A percentile compares a stretch with the other conserved stretches of the same genome.
These are phyloP conservation scores for Aristolochia californica DNA, from an alignment of 164 flowering plant species.

Conservation along the genomic window DNA sequence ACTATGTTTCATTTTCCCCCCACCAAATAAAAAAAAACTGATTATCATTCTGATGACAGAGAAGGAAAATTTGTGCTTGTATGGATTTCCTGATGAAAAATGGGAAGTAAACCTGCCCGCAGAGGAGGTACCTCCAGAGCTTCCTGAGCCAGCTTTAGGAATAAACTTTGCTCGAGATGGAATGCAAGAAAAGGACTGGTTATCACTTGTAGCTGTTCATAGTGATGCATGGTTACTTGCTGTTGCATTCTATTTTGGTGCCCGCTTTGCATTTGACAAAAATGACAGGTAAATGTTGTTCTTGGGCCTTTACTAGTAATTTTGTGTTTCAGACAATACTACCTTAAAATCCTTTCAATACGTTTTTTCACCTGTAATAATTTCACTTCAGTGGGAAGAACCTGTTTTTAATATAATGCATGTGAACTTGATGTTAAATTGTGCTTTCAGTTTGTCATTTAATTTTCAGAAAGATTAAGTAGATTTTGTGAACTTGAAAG, in stretches of 20 bases:
- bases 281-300: constrained; percentile 13
- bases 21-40: too few relatives aligned
- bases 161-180: constrained; percentile 68
- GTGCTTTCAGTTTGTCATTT: too few relatives aligned
- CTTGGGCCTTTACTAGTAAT: too few relatives aligned
- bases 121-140: constrained; percentile 75
- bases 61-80: constrained; percentile 58
- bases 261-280: constrained; percentile 18
- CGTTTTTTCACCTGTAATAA: too few relatives aligned
- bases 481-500: too few relatives aligned
- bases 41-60: constrained; percentile 16
- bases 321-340: too few relatives aligned
- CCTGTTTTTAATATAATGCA: too few relatives aligned
- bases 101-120: constrained; percentile 66
- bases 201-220: constrained; percentile 48
- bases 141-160: constrained; percentile 64
- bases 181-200: constrained; percentile 64
- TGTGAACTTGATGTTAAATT: too few relatives aligned
- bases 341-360: too few relatives aligned
- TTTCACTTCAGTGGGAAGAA: too few relatives aligned
- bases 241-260: constrained; percentile 23
- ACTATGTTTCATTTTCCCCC: too few relatives aligned
- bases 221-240: constrained; percentile 22
- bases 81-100: constrained; percentile 58
- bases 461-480: too few relatives aligned